A percentile compares a stretch with the other conserved stretches of the same genome.
phyloP scores from a whole-genome alignment of 2,329 filamentous ascomycete species.

The Clonostachys chloroleuca region DNA sequence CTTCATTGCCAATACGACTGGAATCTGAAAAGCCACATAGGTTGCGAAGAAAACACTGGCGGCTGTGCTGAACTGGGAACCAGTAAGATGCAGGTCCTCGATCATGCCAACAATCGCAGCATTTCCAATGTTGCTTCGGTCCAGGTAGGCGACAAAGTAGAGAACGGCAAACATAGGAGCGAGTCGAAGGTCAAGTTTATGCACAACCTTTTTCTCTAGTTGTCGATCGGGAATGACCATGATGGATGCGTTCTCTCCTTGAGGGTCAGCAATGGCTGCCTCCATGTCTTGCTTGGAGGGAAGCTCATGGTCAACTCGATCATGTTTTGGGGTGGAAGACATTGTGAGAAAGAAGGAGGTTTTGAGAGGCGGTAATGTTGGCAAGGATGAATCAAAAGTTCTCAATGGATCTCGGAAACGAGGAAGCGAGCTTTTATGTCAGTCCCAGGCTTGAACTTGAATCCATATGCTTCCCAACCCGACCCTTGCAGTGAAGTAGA shows the following conservation, averaged over 20 bases:
- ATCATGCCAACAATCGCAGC: constrained; percentile 48
- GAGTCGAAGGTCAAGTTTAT: constrained; percentile 38
- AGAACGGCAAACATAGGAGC: constrained; percentile 47
- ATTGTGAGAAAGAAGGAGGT: too few species aligned
- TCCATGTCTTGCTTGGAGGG: background rate
- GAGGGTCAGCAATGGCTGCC: too few species aligned
- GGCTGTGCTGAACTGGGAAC: constrained; percentile 53
- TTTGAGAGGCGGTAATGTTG: too few species aligned
- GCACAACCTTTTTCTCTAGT: background rate
- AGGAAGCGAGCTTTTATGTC: too few species aligned
- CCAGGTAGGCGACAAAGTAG: constrained; percentile 21
- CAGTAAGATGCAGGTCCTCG: constrained; percentile 40
- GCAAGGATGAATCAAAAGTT: too few species aligned
- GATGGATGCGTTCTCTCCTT: too few species aligned
- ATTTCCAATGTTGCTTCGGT: constrained; percentile 31
- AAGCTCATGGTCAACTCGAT: too few species aligned
- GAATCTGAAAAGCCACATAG: constrained; percentile 58
- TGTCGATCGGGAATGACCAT: background rate
- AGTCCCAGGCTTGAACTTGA: too few species aligned
- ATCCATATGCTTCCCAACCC: too few species aligned
- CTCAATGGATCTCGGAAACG: too few species aligned
- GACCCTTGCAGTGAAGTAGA: too few species aligned
- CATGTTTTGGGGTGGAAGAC: too few species aligned
- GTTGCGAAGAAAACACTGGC: constrained; percentile 56
- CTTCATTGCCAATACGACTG: constrained; percentile 17